Base-by-base conservation (phyloP, 495 filamentous ascomycete species). In the Aspergillus nanangensis region DNA sequence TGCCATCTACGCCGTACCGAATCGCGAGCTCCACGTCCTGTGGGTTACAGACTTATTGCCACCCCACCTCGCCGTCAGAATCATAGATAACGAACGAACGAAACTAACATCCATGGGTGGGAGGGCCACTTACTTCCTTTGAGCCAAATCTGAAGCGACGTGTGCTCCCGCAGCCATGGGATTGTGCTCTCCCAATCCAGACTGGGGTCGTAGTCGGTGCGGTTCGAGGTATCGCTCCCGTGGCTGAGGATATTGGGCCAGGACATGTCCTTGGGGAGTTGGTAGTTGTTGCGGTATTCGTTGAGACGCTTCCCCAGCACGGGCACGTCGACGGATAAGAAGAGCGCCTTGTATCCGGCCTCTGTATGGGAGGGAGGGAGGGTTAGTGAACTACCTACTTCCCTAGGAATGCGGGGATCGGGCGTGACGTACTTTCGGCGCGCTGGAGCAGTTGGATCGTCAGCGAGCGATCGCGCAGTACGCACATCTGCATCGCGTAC, bases 381-480 rank as follows among this genome's bases (percentile, higher is more conserved):
- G 60, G 58, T 25, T 65, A 40, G 4, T 55, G 51, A 33, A n/a
- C 5, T n/a, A n/a, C n/a, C n/a, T n/a, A n/a, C n/a, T n/a, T n/a
- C n/a, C n/a, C n/a, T n/a, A n/a, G n/a, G n/a, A n/a, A n/a, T n/a
- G n/a, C n/a, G n/a, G n/a, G n/a, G n/a, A n/a, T n/a, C n/a, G n/a
- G n/a, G n/a, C n/a, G n/a, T n/a, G n/a, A 37, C 58, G 21, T 46
- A 51, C 67, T 76, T 63, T 96, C 90, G 43, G 92, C 93, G 55
- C 95, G 84, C 60, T 90, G 60, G 13, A 97, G 77, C 58, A 96
- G 89, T 47, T 82, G 78, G 66, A 89, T 74, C 20, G 92, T 96
- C 54, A 96, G 83, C 19, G 76, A 77, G 20, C 92, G 82, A 72
- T 97, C 85, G 62, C 89, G 86, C 74, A 96, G 87, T 44, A 96